Evolutionary conservation across 78 protist species (phyloP), one percentile per base, ranked within the genome.

Genomic region (Paulinella micropora): DNA sequence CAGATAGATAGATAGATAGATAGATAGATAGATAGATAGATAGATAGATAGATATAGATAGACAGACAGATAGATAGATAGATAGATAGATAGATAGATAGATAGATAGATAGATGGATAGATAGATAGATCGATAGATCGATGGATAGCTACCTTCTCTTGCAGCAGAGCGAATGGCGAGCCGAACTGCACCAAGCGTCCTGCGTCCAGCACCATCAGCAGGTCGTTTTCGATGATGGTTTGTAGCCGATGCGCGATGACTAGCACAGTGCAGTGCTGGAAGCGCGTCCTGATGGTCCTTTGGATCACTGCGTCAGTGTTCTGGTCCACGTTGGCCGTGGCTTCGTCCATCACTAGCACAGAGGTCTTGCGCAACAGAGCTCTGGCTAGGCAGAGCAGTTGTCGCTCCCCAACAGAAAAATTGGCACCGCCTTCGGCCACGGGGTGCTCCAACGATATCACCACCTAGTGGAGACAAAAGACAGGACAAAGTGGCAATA

Each of bases 381-480:
- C 97, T 28, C 98, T 81, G n/a, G 94, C 97, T 32, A 95, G 39
- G 93, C 98, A 95, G 37, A 96, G 86, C 39, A 97, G 92, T 91
- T 96, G 98, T 9, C 96, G 90, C 91, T 96, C 94, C 31, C 99
- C 99, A 1, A 90, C 93, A 4, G 92, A 84, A 89, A 94, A 92
- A 90, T 97, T 97, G n/a, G 93, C 92, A 37, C 97, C 90, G 51
- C 79, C 87, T 2, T 83, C 94, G 26, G 73, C 37, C 39, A 77
- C 39, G 31, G 34, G 23, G 31, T 23, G 9, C n/a, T 83, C 37
- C 86, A 83, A 28, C 34, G 23, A 15, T 28, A 28, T 83, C 37
- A 23, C 34, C 37, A 67, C 28, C 26, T 28, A 67, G 28, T 67
- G 28, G 36, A 67, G 28, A 67, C 77, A 67, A 67, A 67, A 67